Percentiles rank a stretch among this genome's conserved stretches.
Conservation (phyloP, 2,329 filamentous ascomycete species). For the Emmonsia crescens region DNA sequence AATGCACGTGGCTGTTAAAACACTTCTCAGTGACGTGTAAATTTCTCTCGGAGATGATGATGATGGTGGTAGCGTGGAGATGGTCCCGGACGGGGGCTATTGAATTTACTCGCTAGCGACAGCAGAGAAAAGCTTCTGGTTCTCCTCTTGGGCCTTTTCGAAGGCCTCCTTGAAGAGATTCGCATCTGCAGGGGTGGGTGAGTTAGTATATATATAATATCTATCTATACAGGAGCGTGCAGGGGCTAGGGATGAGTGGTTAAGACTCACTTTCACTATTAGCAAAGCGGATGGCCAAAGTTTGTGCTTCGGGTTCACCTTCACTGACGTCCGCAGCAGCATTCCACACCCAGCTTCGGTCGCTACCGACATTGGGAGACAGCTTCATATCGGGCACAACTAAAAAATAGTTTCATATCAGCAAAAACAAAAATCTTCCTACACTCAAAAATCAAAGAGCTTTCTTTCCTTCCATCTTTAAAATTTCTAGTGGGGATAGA, state of each 20-base stretch:
- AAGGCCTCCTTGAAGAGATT: slow-evolving; percentile 97
- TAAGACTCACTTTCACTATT: slow-evolving; percentile 81
- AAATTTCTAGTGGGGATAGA: not conserved
- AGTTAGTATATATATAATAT: not conserved
- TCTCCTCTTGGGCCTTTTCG: slow-evolving; percentile 92
- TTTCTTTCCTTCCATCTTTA: not conserved
- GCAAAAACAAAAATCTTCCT: not conserved
- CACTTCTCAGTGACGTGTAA: not conserved
- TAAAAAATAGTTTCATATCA: slow-evolving; percentile 27
- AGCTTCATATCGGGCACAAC: slow-evolving; percentile 99
- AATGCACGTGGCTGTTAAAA: not conserved
- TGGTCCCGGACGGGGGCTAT: not conserved
- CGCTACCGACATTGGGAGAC: slow-evolving; percentile 91
- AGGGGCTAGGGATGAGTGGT: slow-evolving; percentile 12
- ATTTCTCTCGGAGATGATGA: not conserved
- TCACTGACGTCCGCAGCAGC: slow-evolving; percentile 95
- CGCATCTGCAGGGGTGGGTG: slow-evolving; percentile 54
- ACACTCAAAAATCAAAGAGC: slow-evolving; percentile 12
- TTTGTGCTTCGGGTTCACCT: slow-evolving; percentile 92
- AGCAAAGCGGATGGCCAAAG: slow-evolving; percentile 91
- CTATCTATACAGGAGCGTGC: not conserved
- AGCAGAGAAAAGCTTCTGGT: slow-evolving; percentile 66
- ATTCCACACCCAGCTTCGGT: slow-evolving; percentile 99
- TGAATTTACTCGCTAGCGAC: slow-evolving; percentile 20
- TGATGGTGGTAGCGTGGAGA: not conserved